Evolutionary conservation across 1,139 yeast genomes (phyloP).

Genomic region (Pneumocystis murina): DNA sequence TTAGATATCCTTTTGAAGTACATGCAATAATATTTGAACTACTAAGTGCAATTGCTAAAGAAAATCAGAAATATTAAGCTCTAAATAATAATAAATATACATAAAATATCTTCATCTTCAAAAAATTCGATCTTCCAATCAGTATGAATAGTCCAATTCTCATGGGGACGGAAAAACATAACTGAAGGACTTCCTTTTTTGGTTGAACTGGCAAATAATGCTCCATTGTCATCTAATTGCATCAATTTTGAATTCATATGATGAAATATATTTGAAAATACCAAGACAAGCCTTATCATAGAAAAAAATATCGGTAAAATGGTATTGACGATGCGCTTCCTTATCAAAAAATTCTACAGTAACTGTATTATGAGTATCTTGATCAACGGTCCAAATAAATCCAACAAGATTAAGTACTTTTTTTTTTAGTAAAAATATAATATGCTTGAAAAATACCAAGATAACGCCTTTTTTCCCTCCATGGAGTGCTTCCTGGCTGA

Average conservation of each 20-base stretch:
- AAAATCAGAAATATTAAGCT: not conserved
- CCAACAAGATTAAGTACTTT: constrained; percentile 56
- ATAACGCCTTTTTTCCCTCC: constrained; percentile 55
- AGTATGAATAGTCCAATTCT: constrained; percentile 18
- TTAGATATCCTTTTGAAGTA: constrained; percentile 42
- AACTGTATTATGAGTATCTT: constrained; percentile 42
- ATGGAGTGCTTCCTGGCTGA: constrained; percentile 80
- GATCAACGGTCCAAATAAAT: constrained; percentile 65
- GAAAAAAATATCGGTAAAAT: constrained; percentile 57
- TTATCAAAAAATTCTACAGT: constrained; percentile 81
- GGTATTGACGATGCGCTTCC: constrained; percentile 65
- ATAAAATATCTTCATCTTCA: not conserved
- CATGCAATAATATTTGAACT: constrained; percentile 36
- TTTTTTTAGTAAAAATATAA: not conserved
- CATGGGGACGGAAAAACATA: constrained; percentile 35
- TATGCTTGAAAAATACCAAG: constrained; percentile 28
- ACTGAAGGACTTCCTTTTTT: constrained; percentile 12
- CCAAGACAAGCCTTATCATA: constrained; percentile 68
- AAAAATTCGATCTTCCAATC: constrained; percentile 26
- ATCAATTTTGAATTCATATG: not conserved
- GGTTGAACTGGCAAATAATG: constrained; percentile 14
- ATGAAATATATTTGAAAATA: constrained; percentile 35
- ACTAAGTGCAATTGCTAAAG: constrained; percentile 34
- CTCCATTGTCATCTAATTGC: constrained; percentile 12
- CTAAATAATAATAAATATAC: not conserved